Base-by-base conservation (phyloP, 1,284 basidiomycete species). In the Cutaneotrichosporon curvatum region DNA sequence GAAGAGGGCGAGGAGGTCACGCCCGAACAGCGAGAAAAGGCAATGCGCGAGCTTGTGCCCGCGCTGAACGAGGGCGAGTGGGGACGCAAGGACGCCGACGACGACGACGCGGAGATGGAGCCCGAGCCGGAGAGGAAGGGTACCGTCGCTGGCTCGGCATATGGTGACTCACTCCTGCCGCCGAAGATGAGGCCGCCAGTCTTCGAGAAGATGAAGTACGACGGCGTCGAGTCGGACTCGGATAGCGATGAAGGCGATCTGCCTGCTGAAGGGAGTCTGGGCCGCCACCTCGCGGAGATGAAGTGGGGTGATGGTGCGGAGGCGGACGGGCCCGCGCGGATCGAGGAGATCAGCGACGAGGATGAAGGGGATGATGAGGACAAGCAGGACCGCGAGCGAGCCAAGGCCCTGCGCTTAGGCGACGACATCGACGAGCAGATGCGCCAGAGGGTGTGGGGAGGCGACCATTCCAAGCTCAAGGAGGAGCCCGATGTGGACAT, bases 381-480 rank as follows among this genome's bases (percentile, higher is more conserved):
- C 23, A 51, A 52, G 32, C 43, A 32, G 22, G 51, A 53, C 32
- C 44, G 44, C 20, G 39, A 31, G 22, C 45, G 59, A n/a, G 57
- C 53, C 14, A 44, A 47, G 43, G 52, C 52, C 18, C 52, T 64
- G 15, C 62, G 77, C 20, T 78, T 80, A 20, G 80, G 79, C 34
- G 81, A 81, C 7, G 87, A 87, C 37, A 84, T 89, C 48, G 86
- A 90, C 7, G 87, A 85, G 18, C 85, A 87, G 22, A 68, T 75
- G 49, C 86, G 90, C 58, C 78, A 89, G 36, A 84, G 91, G 55
- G 91, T 95, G 83, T 80, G 78, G 16, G 82, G 85, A 54, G 88
- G 91, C 65, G 49, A 38, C n/a, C 8, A n/a, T n/a, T n/a, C 8
- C 25, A 57, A 50, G 25, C 22, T 46, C n/a, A 55, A 51, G 16